Percentiles rank a stretch among this genome's conserved stretches.
phyloP scores from a whole-genome alignment of 73 alveolate species.

The Tetrahymena elliotti region DNA sequence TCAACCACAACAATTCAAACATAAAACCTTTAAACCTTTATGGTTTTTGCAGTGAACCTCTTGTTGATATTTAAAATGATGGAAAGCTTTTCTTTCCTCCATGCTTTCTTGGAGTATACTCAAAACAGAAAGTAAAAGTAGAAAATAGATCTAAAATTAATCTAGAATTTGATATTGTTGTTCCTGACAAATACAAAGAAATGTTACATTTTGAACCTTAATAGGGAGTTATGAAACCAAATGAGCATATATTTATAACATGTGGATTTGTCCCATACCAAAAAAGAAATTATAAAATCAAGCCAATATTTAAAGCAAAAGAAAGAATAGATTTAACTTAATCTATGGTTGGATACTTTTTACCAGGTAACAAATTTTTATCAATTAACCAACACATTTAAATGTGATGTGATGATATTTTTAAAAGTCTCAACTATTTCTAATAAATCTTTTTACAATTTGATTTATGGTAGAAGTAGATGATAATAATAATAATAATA shows the following conservation, averaged over 20 bases:
- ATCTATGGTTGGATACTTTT: slow-evolving; percentile 84
- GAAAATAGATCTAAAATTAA: slow-evolving; percentile 86
- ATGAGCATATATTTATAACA: slow-evolving; percentile 67
- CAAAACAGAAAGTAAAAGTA: slow-evolving; percentile 76
- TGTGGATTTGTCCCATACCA: slow-evolving; percentile 87
- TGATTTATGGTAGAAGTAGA: too few relatives aligned
- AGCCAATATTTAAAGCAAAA: slow-evolving; percentile 72
- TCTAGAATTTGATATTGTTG: slow-evolving; percentile 71
- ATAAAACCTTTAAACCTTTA: slow-evolving; percentile 64
- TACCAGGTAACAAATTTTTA: slow-evolving; percentile 50
- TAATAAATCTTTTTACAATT: too few relatives aligned
- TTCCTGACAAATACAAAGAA: slow-evolving; percentile 81
- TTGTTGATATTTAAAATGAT: slow-evolving; percentile 70
- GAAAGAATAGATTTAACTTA: slow-evolving; percentile 78
- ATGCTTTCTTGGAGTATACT: slow-evolving; percentile 86
- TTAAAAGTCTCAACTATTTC: too few relatives aligned
- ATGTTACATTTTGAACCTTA: slow-evolving; percentile 86
- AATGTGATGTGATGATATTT: too few relatives aligned
- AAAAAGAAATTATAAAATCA: slow-evolving; percentile 66
- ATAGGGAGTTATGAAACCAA: slow-evolving; percentile 70
- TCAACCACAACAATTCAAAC: slow-evolving; percentile 84
- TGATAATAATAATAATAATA: too few relatives aligned
- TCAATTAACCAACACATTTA: too few relatives aligned
- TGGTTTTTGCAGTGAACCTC: slow-evolving; percentile 93
- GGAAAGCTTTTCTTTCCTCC: slow-evolving; percentile 96